These are phyloP conservation scores for Penicillium psychrosexuale DNA, from an alignment of 2,329 filamentous ascomycete genomes.

Conservation along the genomic window DNA sequence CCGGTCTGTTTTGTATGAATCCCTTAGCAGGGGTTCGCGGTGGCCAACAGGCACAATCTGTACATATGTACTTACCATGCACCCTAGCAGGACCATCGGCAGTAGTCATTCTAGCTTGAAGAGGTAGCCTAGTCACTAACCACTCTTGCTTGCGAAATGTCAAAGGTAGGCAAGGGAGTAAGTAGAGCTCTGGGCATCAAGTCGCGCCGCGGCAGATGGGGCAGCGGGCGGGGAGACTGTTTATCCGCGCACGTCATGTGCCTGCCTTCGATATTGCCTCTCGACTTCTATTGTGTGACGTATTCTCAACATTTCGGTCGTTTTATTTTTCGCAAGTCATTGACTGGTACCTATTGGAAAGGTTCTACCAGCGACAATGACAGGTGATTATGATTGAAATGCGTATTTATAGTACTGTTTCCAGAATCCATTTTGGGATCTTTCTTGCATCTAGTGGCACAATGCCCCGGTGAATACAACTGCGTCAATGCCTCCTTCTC, in stretches of 20 bases:
- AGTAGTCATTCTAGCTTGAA: constrained; percentile 29
- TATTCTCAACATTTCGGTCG: background rate
- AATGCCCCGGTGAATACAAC: constrained; percentile 8
- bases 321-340: background rate
- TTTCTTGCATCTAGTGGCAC: background rate
- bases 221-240: constrained; percentile 18
- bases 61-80: constrained; percentile 41
- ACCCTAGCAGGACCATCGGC: constrained; percentile 39
- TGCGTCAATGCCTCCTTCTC: constrained; percentile 24
- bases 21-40: constrained; percentile 11
- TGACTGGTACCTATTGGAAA: background rate
- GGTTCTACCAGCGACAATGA: background rate
- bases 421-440: background rate
- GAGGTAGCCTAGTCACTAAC: background rate
- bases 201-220: constrained; percentile 15
- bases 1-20: constrained; percentile 55
- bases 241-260: constrained; percentile 28
- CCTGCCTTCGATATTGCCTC: constrained; percentile 6
- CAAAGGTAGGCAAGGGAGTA: constrained; percentile 7
- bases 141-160: constrained; percentile 5
- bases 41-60: constrained; percentile 1
- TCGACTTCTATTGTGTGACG: background rate
- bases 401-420: background rate
- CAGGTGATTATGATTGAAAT: background rate
- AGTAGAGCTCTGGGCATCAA: background rate